Evolutionary conservation across 805 yeast species (phyloP).

Genomic region (Pichia cephalocereana): DNA sequence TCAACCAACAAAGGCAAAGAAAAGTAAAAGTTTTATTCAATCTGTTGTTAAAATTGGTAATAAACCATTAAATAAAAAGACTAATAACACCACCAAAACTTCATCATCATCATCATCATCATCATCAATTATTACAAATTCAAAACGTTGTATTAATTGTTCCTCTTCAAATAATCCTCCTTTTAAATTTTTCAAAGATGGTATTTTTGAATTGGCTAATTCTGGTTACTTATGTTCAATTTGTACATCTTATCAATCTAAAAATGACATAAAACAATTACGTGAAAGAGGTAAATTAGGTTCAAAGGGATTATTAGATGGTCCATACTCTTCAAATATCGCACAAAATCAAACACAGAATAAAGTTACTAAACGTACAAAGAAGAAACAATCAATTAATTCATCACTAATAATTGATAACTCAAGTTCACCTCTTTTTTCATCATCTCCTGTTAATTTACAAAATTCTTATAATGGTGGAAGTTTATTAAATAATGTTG

Average conservation of each 20-base stretch:
- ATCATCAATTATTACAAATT: background rate
- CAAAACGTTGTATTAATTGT: slow-evolving; percentile 25
- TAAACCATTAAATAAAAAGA: slow-evolving; percentile 1
- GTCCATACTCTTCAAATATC: slow-evolving; percentile 18
- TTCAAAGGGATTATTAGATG: slow-evolving; percentile 24
- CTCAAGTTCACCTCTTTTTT: slow-evolving; percentile 8
- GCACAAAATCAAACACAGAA: background rate
- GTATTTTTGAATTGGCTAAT: slow-evolving; percentile 27
- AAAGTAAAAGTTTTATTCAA: slow-evolving; percentile 23
- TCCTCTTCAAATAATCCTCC: slow-evolving; percentile 22
- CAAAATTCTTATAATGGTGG: background rate
- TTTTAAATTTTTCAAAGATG: slow-evolving; percentile 25
- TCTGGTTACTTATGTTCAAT: slow-evolving; percentile 25
- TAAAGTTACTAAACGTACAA: slow-evolving; percentile 1
- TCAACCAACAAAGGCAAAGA: slow-evolving; percentile 23
- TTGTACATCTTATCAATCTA: slow-evolving; percentile 20
- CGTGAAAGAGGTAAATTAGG: slow-evolving; percentile 27
- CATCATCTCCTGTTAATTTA: slow-evolving; percentile 6
- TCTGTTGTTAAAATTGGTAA: slow-evolving; percentile 25
- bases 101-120: background rate
- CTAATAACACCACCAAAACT: background rate
- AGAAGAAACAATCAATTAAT: background rate
- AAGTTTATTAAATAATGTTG: background rate
- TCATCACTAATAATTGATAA: background rate
- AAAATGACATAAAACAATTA: slow-evolving; percentile 17